Base-by-base conservation (phyloP, 441 rosid species). In the Macaranga tanarius region DNA sequence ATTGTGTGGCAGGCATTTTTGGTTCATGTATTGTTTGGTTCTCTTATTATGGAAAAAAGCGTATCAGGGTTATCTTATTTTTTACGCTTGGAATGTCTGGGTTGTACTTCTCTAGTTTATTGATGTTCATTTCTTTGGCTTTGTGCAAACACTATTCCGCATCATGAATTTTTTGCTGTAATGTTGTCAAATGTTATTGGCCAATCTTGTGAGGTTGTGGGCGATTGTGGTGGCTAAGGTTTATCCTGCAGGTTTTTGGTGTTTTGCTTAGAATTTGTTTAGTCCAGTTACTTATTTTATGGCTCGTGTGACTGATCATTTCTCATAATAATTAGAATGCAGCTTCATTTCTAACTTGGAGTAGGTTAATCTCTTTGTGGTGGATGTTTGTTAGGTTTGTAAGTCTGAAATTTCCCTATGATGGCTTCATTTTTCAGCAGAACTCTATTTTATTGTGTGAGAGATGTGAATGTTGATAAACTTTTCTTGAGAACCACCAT, bases 1-100 rank as follows among this genome's bases (percentile, higher is more conserved):
- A 48, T 23, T 57, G 9, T 66, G 55, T 44, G 28, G 62, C 34
- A 8, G 54, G 63, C 72, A 55, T 72, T 65, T 70, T 25, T 70
- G 25, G 45, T 10, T 65, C 34, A 62, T 42, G 40, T 22, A 16
- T 25, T 17, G 8, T 70, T 60, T 25, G 56, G 13, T 22, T 65
- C 22, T 73, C 50, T 40, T 38, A 48, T 16, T 12, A 67, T 68
- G 4, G 69, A 55, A 31, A 22, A n/a, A 74, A 23, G 11, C 16
- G 28, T 68, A 2, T 19, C 16, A 13, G 13, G 57, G 5, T 16
- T 50, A 1, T 16, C 42, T 58, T 69, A 59, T 58, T 20, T 60
- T 48, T 57, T 28, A 57, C 54, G 13, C 3, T 5, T n/a, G 66
- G 67, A 59, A 58, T 45, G 48, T 66, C 47, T 42, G 47, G 54